A percentile compares a stretch with the other conserved stretches of the same genome.
Evolutionary conservation across 2,329 filamentous ascomycete genomes (phyloP).

Genomic region (Dactylella cylindrospora): DNA sequence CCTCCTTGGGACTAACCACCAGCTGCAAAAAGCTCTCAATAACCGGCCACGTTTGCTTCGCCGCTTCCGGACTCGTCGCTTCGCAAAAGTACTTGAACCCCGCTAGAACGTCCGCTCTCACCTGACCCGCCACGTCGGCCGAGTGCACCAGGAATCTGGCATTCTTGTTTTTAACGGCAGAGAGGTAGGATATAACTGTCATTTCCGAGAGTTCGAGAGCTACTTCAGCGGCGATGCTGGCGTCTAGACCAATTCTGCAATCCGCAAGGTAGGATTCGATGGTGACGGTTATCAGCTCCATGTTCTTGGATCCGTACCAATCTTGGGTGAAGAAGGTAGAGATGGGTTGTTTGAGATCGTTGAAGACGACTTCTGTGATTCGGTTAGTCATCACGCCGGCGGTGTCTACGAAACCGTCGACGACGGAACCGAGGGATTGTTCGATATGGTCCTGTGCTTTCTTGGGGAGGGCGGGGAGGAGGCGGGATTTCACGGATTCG

Average conservation of each 20-base stretch:
- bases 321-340: slow-evolving; percentile 84
- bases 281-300: slow-evolving; percentile 91
- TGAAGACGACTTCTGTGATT: slow-evolving; percentile 84
- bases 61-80: slow-evolving; percentile 70
- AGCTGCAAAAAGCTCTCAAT: slow-evolving; percentile 80
- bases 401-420: slow-evolving; percentile 93
- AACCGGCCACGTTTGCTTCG: slow-evolving; percentile 90
- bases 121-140: slow-evolving; percentile 62
- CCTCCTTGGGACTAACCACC: slow-evolving; percentile 71
- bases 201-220: slow-evolving; percentile 70
- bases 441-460: slow-evolving; percentile 80
- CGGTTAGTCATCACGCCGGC: slow-evolving; percentile 87
- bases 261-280: slow-evolving; percentile 93
- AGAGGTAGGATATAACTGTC: slow-evolving; percentile 75
- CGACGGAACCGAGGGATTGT: slow-evolving; percentile 70
- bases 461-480: slow-evolving; percentile 78
- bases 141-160: slow-evolving; percentile 74
- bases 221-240: slow-evolving; percentile 91
- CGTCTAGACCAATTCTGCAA: slow-evolving; percentile 53
- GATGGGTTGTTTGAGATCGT: slow-evolving; percentile 80
- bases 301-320: slow-evolving; percentile 84
- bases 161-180: slow-evolving; percentile 80
- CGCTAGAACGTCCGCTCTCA: slow-evolving; percentile 70
- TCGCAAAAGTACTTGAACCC: slow-evolving; percentile 85
- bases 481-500: slow-evolving; percentile 66